These are phyloP conservation scores for Penicillium steckii DNA, from an alignment of 495 filamentous ascomycete genomes.

Conservation along the genomic window DNA sequence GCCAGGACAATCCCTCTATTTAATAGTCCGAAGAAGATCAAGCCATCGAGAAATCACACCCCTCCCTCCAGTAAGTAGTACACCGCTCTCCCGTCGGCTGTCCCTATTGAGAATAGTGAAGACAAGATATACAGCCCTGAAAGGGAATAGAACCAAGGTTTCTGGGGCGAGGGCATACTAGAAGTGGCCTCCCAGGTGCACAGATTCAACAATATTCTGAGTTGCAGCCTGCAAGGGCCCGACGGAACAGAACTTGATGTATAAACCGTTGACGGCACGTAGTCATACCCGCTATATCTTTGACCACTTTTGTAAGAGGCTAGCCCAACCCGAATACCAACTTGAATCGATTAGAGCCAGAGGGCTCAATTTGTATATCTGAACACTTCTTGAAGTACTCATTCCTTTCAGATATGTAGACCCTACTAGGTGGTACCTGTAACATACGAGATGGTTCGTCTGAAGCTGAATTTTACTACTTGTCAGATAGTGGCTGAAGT, in stretches of 20 bases:
- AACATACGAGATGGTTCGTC: neutral
- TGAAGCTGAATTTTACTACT: neutral
- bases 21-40: conserved; percentile 13
- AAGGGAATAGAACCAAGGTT: conserved; percentile 14
- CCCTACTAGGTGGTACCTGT: too few relatives aligned
- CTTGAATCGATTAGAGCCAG: neutral
- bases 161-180: conserved; percentile 22
- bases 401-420: too few relatives aligned
- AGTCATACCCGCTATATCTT: conserved; percentile 20
- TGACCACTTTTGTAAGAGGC: neutral
- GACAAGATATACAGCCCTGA: neutral
- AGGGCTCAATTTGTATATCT: too few relatives aligned
- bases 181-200: conserved; percentile 20
- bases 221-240: conserved; percentile 39
- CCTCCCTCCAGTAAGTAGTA: conserved; percentile 28
- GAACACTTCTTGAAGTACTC: too few relatives aligned
- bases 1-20: conserved; percentile 13
- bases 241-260: conserved; percentile 32
- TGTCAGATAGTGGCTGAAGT: neutral
- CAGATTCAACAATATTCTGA: conserved; percentile 19
- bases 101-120: conserved; percentile 26
- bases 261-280: conserved; percentile 28
- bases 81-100: conserved; percentile 36
- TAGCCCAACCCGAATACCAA: neutral
- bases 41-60: conserved; percentile 15